Base-by-base conservation (phyloP, 352 stramenopile species). In the Globisporangium iwayamae region DNA sequence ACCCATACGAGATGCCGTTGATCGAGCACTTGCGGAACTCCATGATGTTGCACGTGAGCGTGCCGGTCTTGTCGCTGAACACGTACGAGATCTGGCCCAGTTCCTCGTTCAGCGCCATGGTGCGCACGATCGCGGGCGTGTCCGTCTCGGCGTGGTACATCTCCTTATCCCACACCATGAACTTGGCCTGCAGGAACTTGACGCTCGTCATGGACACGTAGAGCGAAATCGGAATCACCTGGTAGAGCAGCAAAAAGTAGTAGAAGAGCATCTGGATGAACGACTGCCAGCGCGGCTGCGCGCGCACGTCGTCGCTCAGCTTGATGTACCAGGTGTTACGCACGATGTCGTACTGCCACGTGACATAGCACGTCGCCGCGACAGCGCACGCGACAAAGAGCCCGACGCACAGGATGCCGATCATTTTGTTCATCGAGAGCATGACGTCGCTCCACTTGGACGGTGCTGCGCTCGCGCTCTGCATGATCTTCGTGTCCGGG, bases 11-110 rank as follows among this genome's bases (percentile, higher is more conserved):
- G 60, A 90, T 79, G 38, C 90, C 91, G 65, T 96, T 91, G 55
- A 98, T 94, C 36, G 85, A 97, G 69, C 88, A 98, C 52, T 94
- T 91, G 63, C 97, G 96, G 72, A 98, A 98, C 60, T 97, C 82
- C 93, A 98, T 98, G 34, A 97, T 71, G 69, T 98, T 98, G 61
- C 89, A 89, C 32, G 93, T 98, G 9, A 98, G 68, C 18, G 93
- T 98, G 39, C 93, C 93, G 7, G 92, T 98, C 71, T 98, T 98
- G 68, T 98, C 92, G 50, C 70, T 88, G 63, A 97, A 97, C 14
- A 97, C 82, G 67, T 94, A 93, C 28, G 78, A 89, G 28, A 98
- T 89, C 70, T 98, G 91, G 3, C 92, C 92, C 4, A 98, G 71
- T 63, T 97, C 90, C 71, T 98, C 91, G 68, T 95, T 96, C 16